Evolutionary conservation across 495 filamentous ascomycete genomes (phyloP), one percentile per base, ranked within the genome.

Genomic region (Lasiosphaeriaceae sp.): DNA sequence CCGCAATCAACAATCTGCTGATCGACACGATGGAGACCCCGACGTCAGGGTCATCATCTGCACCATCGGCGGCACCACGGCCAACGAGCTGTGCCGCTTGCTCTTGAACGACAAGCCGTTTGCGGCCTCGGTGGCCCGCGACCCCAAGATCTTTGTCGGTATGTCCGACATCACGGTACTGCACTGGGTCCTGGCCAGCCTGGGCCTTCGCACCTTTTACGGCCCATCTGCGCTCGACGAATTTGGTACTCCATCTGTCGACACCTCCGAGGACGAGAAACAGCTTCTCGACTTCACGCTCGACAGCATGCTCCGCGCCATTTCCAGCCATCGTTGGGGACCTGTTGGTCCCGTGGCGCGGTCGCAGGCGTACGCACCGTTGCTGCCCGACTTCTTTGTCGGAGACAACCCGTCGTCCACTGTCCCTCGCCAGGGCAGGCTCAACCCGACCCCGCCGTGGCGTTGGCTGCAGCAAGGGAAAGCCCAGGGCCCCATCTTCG

Each of bases 191-290:
- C 56, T 74, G 31, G 58, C 65, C 11, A n/a, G 52, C 31, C 52
- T 61, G 5, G 68, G 69, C 12, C 58, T 75, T 11, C 65, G 66
- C n/a, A 69, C 68, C n/a, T 74, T 73, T 54, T 71, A 71, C 52
- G 71, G 72, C 0, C 69, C 72, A 0, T 58, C 59, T 11, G 60
- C 57, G 11, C 55, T 74, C 16, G 57, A 63, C 19, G 66, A 69
- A 55, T 63, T 71, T 11, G 70, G 62, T 37, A 61, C 58, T 7
- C 43, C 47, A 14, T 3, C 60, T 31, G 59, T 62, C 48, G 57
- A 65, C 17, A 4, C 21, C 11, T 26, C 47, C 22, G 21, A n/a
- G n/a, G n/a, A 29, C 24, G 39, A 31, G 9, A 9, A 31, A 9
- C 11, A 12, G 4, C n/a, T 22, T 16, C 24, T 50, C 12, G 5